Base-by-base conservation (phyloP, 139 green algal species). In the Spirogloea muscicola region DNA sequence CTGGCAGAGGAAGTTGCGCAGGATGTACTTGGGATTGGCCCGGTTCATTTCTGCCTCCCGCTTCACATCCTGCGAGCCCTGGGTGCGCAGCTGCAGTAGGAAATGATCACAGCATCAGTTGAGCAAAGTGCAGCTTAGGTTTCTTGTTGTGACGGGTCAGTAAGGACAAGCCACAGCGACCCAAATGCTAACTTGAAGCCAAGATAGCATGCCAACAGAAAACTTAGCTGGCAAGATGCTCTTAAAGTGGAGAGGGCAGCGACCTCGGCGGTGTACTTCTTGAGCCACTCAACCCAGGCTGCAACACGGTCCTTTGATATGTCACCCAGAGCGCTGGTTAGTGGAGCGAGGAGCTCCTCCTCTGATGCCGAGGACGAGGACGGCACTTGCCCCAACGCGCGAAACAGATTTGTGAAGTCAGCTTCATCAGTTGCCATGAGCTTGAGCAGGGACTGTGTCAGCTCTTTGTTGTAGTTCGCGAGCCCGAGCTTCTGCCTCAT, bases 1-100 rank as follows among this genome's bases (percentile, higher is more conserved):
- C 62, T 85, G 80, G 27, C 25, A 63, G 7, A 86, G 69, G 68
- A 86, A 86, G 79, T 85, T 85, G 48, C 80, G 77, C 10, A 77
- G 69, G 3, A 85, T 70, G 58, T 81, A 85, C 27, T 48, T 61
- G 0, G 80, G 80, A 55, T 86, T 85, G 58, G 51, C 66, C 13
- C 41, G 31, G 55, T 86, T 34, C 79, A 85, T 85, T 25, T 37
- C 29, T 43, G 40, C 78, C 52, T 49, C 36, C 9, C 77, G 44
- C 55, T 83, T 42, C 31, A 27, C 67, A 39, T 64, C 76, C 21
- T n/a, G n/a, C n/a, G n/a, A n/a, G n/a, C n/a, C n/a, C n/a, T n/a
- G n/a, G n/a, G n/a, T n/a, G n/a, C n/a, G n/a, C n/a, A n/a, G n/a
- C n/a, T n/a, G n/a, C n/a, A n/a, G n/a, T n/a, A n/a, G n/a, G n/a